Conservation (phyloP, 176 grass and related monocot genomes). For the Stipa capillata region DNA sequence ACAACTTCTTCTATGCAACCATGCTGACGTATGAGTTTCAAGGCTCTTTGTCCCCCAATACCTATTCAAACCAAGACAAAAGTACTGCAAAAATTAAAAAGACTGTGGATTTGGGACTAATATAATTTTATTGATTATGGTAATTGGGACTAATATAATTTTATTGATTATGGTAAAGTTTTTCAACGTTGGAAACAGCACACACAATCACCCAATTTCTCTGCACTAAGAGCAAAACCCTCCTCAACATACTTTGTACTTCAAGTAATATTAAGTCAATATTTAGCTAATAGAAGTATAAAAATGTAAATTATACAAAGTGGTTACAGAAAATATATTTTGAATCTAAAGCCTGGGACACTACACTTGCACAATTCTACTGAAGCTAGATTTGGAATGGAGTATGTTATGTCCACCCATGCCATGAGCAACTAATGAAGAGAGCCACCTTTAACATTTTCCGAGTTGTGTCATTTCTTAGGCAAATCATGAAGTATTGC, state of each 20-base stretch:
- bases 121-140: neutral
- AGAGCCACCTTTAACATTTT: conserved; percentile 4
- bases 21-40: conserved; percentile 89
- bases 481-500: neutral
- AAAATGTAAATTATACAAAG: neutral
- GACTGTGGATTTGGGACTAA: neutral
- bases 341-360: neutral
- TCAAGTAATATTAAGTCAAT: neutral
- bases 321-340: neutral
- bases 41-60: conserved; percentile 84
- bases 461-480: neutral
- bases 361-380: neutral
- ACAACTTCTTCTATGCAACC: conserved; percentile 78
- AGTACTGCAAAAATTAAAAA: conserved; percentile 1
- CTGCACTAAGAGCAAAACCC: neutral
- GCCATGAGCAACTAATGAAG: conserved; percentile 11
- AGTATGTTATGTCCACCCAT: neutral
- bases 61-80: conserved; percentile 34
- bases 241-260: neutral
- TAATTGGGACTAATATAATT: neutral
- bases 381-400: neutral
- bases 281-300: neutral
- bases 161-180: neutral
- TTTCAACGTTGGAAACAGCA: conserved; percentile 1
- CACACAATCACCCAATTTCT: neutral